These are phyloP conservation scores for Barnettozyma pratensis DNA, from an alignment of 805 yeast genomes.

Conservation along the genomic window DNA sequence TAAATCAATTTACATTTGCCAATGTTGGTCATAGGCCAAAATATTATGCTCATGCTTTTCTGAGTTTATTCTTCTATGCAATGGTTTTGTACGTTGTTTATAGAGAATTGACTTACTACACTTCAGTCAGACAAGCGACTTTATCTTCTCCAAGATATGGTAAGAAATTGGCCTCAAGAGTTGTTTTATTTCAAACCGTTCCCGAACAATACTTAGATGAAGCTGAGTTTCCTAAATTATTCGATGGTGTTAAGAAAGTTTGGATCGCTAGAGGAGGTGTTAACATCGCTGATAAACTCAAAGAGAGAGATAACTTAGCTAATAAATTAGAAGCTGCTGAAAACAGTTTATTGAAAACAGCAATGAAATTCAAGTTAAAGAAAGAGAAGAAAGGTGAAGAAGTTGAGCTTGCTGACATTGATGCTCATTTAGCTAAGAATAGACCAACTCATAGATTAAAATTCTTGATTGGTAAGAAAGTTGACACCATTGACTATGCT, in stretches of 20 bases:
- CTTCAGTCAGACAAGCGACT: conserved; percentile 71
- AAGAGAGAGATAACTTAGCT: conserved; percentile 56
- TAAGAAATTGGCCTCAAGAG: conserved; percentile 66
- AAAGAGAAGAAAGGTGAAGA: conserved; percentile 59
- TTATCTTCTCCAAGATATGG: conserved; percentile 80
- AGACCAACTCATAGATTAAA: conserved; percentile 54
- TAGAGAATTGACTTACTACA: conserved; percentile 76
- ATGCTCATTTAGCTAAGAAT: conserved; percentile 54
- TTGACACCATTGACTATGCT: conserved; percentile 57
- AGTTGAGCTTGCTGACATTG: conserved; percentile 40
- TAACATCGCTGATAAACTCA: conserved; percentile 49
- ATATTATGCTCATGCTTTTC: conserved; percentile 81
- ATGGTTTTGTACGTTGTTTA: conserved; percentile 65
- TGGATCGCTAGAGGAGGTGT: conserved; percentile 69
- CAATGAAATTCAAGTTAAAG: conserved; percentile 58
- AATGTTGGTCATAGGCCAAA: conserved; percentile 58
- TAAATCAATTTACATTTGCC: conserved; percentile 73
- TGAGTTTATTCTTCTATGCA: conserved; percentile 78
- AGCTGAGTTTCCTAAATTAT: conserved; percentile 64
- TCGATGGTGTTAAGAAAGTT: conserved; percentile 76
- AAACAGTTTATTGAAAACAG: conserved; percentile 49
- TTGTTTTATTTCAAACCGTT: conserved; percentile 79
- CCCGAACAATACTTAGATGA: conserved; percentile 72
- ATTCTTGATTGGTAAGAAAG: conserved; percentile 47
- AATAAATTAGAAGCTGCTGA: conserved; percentile 63